Evolutionary conservation across 331 rosid species (phyloP).

Genomic region (Malus hybrid): DNA sequence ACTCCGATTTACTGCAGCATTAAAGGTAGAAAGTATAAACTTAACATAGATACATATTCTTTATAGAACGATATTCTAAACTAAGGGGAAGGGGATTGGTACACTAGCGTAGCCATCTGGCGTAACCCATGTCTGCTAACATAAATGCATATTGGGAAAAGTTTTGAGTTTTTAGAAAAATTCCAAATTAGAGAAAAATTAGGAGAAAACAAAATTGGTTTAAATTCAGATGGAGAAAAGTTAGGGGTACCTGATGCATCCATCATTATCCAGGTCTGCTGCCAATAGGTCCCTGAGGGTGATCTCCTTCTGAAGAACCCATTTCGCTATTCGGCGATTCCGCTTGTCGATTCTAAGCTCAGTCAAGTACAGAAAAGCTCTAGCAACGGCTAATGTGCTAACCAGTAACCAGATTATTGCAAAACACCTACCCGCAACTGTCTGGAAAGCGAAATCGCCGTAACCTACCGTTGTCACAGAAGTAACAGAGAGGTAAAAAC

Average conservation of each 20-base stretch:
- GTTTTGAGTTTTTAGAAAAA: not conserved
- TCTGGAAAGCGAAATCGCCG: constrained; percentile 51
- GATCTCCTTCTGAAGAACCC: constrained; percentile 64
- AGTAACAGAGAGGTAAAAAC: constrained; percentile 57
- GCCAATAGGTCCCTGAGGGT: constrained; percentile 50
- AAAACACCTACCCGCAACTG: constrained; percentile 49
- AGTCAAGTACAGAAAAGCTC: constrained; percentile 56
- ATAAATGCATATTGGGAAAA: not conserved
- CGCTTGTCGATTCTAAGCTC: constrained; percentile 62
- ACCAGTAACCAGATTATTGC: constrained; percentile 63
- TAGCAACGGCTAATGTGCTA: constrained; percentile 60
- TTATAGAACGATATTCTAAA: not conserved
- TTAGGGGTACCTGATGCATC: constrained; percentile 55
- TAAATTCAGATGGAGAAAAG: not conserved
- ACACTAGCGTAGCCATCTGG: not conserved
- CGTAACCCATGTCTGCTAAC: not conserved
- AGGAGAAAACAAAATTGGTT: not conserved
- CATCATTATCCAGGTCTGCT: constrained; percentile 71
- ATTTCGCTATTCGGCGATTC: constrained; percentile 40
- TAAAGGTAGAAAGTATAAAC: not conserved
- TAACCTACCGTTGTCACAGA: constrained; percentile 80
- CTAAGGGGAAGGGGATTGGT: not conserved
- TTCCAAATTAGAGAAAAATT: not conserved
- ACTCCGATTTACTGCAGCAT: constrained; percentile 59
- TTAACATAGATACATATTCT: not conserved